These are phyloP conservation scores for Hymenoscyphus linearis DNA, from an alignment of 2,329 filamentous ascomycete species.

Conservation along the genomic window DNA sequence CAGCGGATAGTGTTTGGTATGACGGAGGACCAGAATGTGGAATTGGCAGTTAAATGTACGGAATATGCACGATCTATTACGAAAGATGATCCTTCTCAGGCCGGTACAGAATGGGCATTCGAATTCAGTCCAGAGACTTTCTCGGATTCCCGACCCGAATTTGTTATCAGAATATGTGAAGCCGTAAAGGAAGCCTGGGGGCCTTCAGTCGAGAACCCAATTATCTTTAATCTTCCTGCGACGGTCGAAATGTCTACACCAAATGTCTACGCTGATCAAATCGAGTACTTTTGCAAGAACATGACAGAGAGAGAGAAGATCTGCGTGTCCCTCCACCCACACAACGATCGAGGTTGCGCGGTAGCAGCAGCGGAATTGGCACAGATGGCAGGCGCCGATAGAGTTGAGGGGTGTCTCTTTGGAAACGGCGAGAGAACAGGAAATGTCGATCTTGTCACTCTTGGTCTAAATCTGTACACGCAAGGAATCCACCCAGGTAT, in stretches of 20 bases:
- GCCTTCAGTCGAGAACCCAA: conserved; percentile 69
- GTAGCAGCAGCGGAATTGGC: conserved; percentile 86
- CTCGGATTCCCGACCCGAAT: conserved; percentile 84
- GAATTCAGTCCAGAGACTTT: conserved; percentile 87
- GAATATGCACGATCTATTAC: conserved; percentile 85
- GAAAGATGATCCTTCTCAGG: conserved; percentile 62
- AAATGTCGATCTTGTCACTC: conserved; percentile 90
- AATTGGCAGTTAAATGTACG: conserved; percentile 78
- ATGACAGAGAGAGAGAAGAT: conserved; percentile 83
- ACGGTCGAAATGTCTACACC: conserved; percentile 94
- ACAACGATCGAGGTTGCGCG: conserved; percentile 90
- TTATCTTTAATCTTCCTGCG: conserved; percentile 96
- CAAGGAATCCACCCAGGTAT: conserved; percentile 81
- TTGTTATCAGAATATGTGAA: conserved; percentile 76
- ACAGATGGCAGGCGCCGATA: conserved; percentile 92
- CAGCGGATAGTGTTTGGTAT: conserved; percentile 85
- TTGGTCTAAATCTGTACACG: conserved; percentile 90
- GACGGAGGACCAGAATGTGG: conserved; percentile 74
- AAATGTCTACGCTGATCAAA: conserved; percentile 92
- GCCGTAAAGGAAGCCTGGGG: conserved; percentile 94
- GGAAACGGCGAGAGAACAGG: conserved; percentile 94
- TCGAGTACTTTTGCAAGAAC: conserved; percentile 89
- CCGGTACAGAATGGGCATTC: conserved; percentile 65
- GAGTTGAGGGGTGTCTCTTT: conserved; percentile 90
- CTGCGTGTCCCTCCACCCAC: conserved; percentile 83